These are phyloP conservation scores for Nannochloropsis gaditana DNA, from an alignment of 108 stramenopile species.

Conservation along the genomic window DNA sequence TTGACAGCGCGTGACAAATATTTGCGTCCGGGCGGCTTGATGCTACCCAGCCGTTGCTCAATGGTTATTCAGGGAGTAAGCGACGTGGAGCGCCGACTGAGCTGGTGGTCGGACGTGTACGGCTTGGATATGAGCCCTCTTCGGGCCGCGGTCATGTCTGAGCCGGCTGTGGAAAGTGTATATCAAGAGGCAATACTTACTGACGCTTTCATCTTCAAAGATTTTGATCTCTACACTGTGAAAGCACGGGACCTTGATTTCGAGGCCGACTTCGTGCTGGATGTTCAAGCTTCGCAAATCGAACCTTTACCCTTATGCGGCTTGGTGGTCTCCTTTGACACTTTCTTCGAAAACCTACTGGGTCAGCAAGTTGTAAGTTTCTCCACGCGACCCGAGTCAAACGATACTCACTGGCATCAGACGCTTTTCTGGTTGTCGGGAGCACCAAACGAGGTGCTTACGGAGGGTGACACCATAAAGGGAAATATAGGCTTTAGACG, in stretches of 20 bases:
- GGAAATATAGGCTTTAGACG: background rate
- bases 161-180: conserved; percentile 40
- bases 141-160: conserved; percentile 18
- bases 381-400: background rate
- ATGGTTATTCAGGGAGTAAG: conserved; percentile 37
- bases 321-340: conserved; percentile 47
- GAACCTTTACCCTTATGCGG: conserved; percentile 22
- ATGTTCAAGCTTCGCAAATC: background rate
- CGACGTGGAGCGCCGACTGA: conserved; percentile 26
- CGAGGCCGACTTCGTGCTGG: conserved; percentile 30
- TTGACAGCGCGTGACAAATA: conserved; percentile 43
- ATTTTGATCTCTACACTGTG: conserved; percentile 34
- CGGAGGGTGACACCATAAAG: conserved; percentile 28
- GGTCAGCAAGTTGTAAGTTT: conserved; percentile 7
- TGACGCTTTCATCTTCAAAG: conserved; percentile 22
- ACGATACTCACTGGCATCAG: conserved; percentile 52
- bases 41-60: conserved; percentile 35
- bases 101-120: conserved; percentile 46
- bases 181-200: conserved; percentile 18
- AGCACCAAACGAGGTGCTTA: conserved; percentile 26
- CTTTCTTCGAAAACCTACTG: conserved; percentile 30
- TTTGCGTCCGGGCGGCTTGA: conserved; percentile 29
- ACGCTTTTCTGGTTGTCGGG: conserved; percentile 46
- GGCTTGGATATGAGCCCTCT: conserved; percentile 35
- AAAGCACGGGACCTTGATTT: conserved; percentile 48